These are phyloP conservation scores for Quercus phellos DNA, from an alignment of 331 rosid genomes.

Conservation along the genomic window DNA sequence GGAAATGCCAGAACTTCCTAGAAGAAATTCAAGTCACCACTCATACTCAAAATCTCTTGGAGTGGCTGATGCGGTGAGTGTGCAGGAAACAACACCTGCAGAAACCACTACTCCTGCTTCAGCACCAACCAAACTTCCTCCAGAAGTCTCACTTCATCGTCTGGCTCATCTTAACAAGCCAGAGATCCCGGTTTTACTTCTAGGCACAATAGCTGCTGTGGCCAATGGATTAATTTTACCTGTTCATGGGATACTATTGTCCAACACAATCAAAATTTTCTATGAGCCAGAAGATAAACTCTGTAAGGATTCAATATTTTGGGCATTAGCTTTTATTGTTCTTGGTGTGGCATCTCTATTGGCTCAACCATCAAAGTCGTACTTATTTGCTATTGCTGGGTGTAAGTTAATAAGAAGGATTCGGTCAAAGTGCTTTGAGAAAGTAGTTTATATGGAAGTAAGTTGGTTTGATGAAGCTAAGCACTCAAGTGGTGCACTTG, in stretches of 20 bases:
- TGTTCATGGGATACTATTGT: slow-evolving; percentile 38
- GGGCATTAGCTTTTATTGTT: slow-evolving; percentile 48
- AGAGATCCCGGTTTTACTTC: slow-evolving; percentile 53
- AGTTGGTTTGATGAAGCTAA: slow-evolving; percentile 77
- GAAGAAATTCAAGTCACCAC: slow-evolving; percentile 26
- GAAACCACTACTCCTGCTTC: slow-evolving; percentile 18
- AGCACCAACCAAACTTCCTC: slow-evolving; percentile 23
- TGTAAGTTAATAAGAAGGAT: slow-evolving; percentile 57
- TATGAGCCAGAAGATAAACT: slow-evolving; percentile 48
- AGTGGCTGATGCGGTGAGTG: slow-evolving; percentile 19
- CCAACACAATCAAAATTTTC: slow-evolving; percentile 44
- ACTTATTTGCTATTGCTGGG: slow-evolving; percentile 63
- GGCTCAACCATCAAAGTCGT: slow-evolving; percentile 39
- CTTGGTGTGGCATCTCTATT: slow-evolving; percentile 39
- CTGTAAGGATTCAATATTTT: slow-evolving; percentile 50
- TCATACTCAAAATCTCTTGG: slow-evolving; percentile 36
- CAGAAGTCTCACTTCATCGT: slow-evolving; percentile 42
- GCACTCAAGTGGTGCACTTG: slow-evolving; percentile 74
- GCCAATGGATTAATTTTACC: slow-evolving; percentile 51
- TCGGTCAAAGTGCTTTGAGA: slow-evolving; percentile 60
- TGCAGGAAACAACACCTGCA: slow-evolving; percentile 13
- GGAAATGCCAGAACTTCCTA: not conserved
- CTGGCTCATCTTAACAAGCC: slow-evolving; percentile 78
- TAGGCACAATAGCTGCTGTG: slow-evolving; percentile 52
- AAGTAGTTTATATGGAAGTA: slow-evolving; percentile 74